A percentile compares a stretch with the other conserved stretches of the same genome.
These are phyloP conservation scores for Pythium sp. DNA, from an alignment of 352 stramenopile genomes.

Conservation along the genomic window DNA sequence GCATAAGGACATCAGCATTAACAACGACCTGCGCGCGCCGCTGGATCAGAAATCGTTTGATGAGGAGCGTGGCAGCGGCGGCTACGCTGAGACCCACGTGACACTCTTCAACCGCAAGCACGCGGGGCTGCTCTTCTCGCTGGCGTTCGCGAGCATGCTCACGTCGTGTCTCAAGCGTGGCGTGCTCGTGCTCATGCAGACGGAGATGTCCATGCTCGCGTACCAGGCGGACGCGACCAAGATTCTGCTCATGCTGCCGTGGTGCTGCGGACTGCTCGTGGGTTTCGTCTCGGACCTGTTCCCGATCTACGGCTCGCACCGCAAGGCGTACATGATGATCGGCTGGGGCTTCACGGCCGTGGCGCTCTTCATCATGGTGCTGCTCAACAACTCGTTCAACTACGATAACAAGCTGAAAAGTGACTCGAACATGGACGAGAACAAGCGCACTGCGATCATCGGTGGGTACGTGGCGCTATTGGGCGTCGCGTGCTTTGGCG, in stretches of 20 bases:
- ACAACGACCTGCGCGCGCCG: conserved; percentile 31
- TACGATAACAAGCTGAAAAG: conserved; percentile 23
- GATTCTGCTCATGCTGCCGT: conserved; percentile 38
- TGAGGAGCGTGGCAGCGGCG: conserved; percentile 4
- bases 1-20: conserved; percentile 10
- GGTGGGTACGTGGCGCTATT: conserved; percentile 35
- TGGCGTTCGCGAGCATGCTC: conserved; percentile 36
- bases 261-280: conserved; percentile 27
- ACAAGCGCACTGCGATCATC: conserved; percentile 25
- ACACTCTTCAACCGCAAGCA: conserved; percentile 27
- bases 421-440: conserved; percentile 16
- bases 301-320: conserved; percentile 17
- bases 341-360: conserved; percentile 23
- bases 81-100: conserved; percentile 19
- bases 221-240: conserved; percentile 37
- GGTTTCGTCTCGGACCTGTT: conserved; percentile 22
- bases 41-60: conserved; percentile 23
- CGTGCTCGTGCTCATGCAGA: conserved; percentile 33
- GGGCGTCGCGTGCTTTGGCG: conserved; percentile 38
- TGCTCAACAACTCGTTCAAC: conserved; percentile 31
- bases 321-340: conserved; percentile 24
- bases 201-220: conserved; percentile 33
- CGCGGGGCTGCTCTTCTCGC: conserved; percentile 34
- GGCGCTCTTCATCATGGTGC: conserved; percentile 33
- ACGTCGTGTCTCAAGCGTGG: conserved; percentile 42